Evolutionary conservation across 2,329 filamentous ascomycete species (phyloP).

Genomic region (Neurospora sp.): DNA sequence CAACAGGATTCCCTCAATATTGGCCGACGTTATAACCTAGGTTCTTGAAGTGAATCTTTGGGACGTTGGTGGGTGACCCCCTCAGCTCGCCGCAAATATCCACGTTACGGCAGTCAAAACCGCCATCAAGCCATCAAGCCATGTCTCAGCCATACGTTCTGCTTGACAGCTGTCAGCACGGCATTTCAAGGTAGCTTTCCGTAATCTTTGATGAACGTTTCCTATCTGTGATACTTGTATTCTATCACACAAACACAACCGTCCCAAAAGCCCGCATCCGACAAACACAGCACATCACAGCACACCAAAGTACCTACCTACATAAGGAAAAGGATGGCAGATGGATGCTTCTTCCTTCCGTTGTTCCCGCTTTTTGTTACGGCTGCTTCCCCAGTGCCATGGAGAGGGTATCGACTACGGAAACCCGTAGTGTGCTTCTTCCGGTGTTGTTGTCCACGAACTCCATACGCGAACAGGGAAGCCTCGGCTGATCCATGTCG

Average conservation of each 20-base stretch:
- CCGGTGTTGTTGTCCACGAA: background rate
- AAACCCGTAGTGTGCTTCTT: background rate
- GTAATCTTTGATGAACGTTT: background rate
- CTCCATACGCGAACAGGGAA: background rate
- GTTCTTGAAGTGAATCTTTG: background rate
- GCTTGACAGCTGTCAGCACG: background rate
- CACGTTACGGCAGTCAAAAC: background rate
- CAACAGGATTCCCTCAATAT: background rate
- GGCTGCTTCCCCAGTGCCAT: background rate
- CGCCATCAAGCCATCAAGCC: background rate
- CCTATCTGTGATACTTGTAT: background rate
- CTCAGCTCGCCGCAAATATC: background rate
- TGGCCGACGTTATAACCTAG: too few species aligned
- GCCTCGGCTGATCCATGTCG: background rate
- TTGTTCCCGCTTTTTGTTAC: background rate
- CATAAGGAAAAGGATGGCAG: background rate
- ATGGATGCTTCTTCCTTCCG: background rate
- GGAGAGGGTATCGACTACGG: background rate
- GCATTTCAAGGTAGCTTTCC: background rate
- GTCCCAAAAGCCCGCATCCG: background rate
- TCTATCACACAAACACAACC: background rate
- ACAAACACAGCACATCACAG: background rate
- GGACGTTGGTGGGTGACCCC: background rate
- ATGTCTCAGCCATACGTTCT: background rate
- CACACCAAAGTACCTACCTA: background rate